Base-by-base conservation (phyloP, 2,329 filamentous ascomycete species). In the Cercospora zeina region DNA sequence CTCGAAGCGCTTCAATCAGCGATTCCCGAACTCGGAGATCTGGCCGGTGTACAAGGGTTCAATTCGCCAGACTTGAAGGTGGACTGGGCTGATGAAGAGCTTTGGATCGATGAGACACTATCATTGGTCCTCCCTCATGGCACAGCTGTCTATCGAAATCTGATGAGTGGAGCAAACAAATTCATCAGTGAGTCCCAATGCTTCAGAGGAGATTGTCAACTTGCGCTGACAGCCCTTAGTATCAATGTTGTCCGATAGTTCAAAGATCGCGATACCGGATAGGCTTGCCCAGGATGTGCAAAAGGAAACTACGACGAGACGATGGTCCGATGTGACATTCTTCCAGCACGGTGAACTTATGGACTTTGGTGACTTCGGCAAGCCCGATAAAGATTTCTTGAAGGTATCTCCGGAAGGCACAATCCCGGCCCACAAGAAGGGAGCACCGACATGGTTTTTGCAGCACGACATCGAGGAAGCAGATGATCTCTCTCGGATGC, bases 281-380 rank as follows among this genome's bases (percentile, higher is more conserved):
- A 8, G 34, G 5, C 4, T 4, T 27, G 24, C 9, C 11, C 4
- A 21, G 14, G 21, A 24, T 21, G 13, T 16, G 13, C 31, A 36
- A 21, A n/a, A 42, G 13, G 54, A 27, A 8, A 19, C 19, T 11
- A 42, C 11, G 13, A 9, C 31, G 6, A 14, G 13, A 10, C 54
- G 54, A 10, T 56, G 54, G 54, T 27, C 54, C 11, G 54, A 56
- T 21, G 54, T 56, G 7, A 45, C 36, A 8, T 45, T 56, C 24
- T 31, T 56, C 4, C 13, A 42, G 13, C 45, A 45, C 14, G 36
- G 34, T 8, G 11, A 21, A 13, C 4, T n/a, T 5, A 14, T 34
- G 54, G 10, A 13, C 24, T 8, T 4, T 24, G 36, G 36, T 21
- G 36, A 39, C 7, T 16, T 30, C 54, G 54, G 36, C 34, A 11